A percentile compares a stretch with the other conserved stretches of the same genome.
phyloP scores from a whole-genome alignment of 1,284 basidiomycete genomes.

The Heterobasidion parviporum region DNA sequence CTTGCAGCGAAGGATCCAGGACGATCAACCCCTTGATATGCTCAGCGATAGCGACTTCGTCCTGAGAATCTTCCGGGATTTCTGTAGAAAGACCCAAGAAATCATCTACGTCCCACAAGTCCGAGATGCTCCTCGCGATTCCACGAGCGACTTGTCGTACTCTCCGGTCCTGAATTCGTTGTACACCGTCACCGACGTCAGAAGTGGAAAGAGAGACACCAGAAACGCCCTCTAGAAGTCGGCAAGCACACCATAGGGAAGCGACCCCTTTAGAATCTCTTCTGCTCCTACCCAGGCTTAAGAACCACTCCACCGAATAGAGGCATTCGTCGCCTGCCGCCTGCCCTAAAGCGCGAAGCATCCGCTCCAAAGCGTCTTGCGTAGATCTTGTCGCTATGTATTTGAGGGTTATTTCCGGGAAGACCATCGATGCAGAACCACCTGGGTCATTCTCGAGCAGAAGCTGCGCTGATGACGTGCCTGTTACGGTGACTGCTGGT shows the following conservation, averaged over 20 bases:
- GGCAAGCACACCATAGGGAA: conserved; percentile 78
- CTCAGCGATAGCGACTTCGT: conserved; percentile 35
- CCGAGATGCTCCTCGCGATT: conserved; percentile 54
- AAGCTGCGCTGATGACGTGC: conserved; percentile 40
- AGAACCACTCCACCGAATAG: conserved; percentile 78
- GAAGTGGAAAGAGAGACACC: conserved; percentile 30
- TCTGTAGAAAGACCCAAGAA: background rate
- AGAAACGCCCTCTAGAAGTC: conserved; percentile 66
- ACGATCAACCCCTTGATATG: conserved; percentile 43
- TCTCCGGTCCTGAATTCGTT: conserved; percentile 27
- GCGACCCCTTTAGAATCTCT: conserved; percentile 46
- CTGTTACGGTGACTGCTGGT: conserved; percentile 41
- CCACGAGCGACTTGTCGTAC: conserved; percentile 60
- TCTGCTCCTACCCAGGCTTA: conserved; percentile 44
- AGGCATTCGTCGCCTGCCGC: conserved; percentile 65
- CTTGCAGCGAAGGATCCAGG: conserved; percentile 31
- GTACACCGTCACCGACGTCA: conserved; percentile 12
- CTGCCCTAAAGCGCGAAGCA: conserved; percentile 66
- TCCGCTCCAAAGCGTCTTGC: conserved; percentile 46
- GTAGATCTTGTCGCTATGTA: conserved; percentile 54
- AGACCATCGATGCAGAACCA: conserved; percentile 30
- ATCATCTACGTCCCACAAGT: conserved; percentile 54
- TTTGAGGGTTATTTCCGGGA: conserved; percentile 54
- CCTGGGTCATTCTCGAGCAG: conserved; percentile 45
- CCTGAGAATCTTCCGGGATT: conserved; percentile 10